These are phyloP conservation scores for Setaria italica DNA, from an alignment of 202 grass and related monocot species.

Conservation along the genomic window DNA sequence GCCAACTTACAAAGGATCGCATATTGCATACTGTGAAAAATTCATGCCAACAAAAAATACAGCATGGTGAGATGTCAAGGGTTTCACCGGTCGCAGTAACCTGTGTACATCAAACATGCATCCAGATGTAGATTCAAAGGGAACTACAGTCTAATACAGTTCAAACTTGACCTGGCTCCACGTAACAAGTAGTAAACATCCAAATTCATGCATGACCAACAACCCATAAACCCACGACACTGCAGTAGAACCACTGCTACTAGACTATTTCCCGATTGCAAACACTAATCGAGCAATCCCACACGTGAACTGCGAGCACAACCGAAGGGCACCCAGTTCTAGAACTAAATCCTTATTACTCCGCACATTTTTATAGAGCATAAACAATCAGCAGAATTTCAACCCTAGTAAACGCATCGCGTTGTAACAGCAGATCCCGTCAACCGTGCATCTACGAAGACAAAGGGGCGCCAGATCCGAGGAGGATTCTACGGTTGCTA, in stretches of 20 bases:
- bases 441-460: background rate
- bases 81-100: background rate
- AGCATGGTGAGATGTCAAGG: background rate
- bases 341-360: background rate
- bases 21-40: background rate
- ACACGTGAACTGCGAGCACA: background rate
- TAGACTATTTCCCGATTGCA: background rate
- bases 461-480: constrained; percentile 17
- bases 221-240: background rate
- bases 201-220: background rate
- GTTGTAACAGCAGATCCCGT: background rate
- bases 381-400: background rate
- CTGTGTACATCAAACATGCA: background rate
- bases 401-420: background rate
- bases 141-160: background rate
- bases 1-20: background rate
- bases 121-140: background rate
- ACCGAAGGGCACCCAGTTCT: background rate
- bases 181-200: background rate
- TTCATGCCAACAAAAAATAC: background rate
- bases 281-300: background rate
- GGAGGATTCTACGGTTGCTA: background rate
- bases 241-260: background rate
- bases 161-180: background rate
- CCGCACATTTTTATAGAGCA: background rate